Percentiles rank a stretch among this genome's conserved stretches.
Evolutionary conservation across 345 rosid species (phyloP).

Genomic region (Melastoma malabathricum): DNA sequence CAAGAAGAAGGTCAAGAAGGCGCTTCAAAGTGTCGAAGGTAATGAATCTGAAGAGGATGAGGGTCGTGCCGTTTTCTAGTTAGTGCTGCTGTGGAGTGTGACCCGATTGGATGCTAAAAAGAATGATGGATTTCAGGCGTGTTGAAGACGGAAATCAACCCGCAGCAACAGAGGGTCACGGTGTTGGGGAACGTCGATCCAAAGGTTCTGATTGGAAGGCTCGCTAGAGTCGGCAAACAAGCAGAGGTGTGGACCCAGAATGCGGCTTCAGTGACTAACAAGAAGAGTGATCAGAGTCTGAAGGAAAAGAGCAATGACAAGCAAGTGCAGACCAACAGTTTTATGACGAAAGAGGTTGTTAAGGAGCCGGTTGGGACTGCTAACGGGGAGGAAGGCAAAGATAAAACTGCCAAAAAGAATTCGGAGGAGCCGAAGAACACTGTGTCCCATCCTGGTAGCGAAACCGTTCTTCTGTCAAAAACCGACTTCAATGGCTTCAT

Average conservation of each 20-base stretch:
- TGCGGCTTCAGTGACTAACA: constrained; percentile 9
- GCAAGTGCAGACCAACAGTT: constrained; percentile 9
- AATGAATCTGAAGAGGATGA: neutral
- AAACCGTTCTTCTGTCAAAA: constrained; percentile 2
- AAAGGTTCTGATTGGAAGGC: constrained; percentile 24
- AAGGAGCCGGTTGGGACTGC: constrained; percentile 5
- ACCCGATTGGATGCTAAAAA: neutral
- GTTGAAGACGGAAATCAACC: constrained; percentile 32
- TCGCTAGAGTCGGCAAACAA: constrained; percentile 37
- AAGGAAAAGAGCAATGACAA: constrained; percentile 11
- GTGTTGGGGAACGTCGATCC: constrained; percentile 34
- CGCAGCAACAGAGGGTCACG: constrained; percentile 30
- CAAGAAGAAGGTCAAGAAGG: constrained; percentile 51
- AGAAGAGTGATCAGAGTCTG: constrained; percentile 10
- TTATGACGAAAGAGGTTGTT: constrained; percentile 4
- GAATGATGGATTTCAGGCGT: constrained; percentile 25
- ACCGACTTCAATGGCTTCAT: constrained; percentile 4
- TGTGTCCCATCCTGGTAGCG: constrained; percentile 5
- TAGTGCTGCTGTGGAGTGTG: neutral
- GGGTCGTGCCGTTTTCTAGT: neutral
- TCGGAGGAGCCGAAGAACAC: neutral
- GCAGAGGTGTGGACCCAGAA: constrained; percentile 26
- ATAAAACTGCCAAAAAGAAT: constrained; percentile 6
- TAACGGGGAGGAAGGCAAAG: constrained; percentile 2
- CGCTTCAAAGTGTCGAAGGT: constrained; percentile 37